A percentile compares a stretch with the other conserved stretches of the same genome.
Evolutionary conservation across 176 grass and related monocot genomes (phyloP).

Genomic region (Oryza officinalis): DNA sequence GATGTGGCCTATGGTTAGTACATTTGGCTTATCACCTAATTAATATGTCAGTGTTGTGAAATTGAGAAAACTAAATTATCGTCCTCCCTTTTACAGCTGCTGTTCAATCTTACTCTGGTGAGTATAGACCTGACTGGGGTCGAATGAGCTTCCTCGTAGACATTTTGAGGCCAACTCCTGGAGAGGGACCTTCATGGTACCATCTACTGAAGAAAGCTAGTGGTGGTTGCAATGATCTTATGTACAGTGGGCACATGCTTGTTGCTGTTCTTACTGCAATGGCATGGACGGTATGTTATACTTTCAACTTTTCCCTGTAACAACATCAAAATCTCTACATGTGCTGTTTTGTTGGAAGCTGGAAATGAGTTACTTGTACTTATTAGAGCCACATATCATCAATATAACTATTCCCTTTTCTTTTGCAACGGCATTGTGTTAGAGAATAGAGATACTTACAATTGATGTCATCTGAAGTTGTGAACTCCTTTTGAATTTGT

Average conservation of each 20-base stretch:
- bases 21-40: constrained; percentile 24
- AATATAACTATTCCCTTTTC: background rate
- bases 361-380: constrained; percentile 22
- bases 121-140: constrained; percentile 76
- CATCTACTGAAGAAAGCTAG: constrained; percentile 83
- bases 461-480: constrained; percentile 5
- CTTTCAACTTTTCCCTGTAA: constrained; percentile 2
- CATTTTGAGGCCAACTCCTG: constrained; percentile 74
- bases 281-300: constrained; percentile 76
- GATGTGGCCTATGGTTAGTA: constrained; percentile 76
- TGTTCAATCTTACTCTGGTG: constrained; percentile 66
- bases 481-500: background rate
- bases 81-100: constrained; percentile 24
- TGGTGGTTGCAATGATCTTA: constrained; percentile 90
- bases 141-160: constrained; percentile 82
- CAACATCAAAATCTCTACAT: background rate
- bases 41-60: background rate
- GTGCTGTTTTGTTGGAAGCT: background rate
- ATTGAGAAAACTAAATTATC: constrained; percentile 2
- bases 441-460: background rate
- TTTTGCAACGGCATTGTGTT: background rate
- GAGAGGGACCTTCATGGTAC: constrained; percentile 79
- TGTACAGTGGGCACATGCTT: constrained; percentile 97
- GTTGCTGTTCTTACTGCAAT: constrained; percentile 91
- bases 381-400: background rate